Base-by-base conservation (phyloP, 2,329 filamentous ascomycete species). In the Aspergillus udagawae region DNA sequence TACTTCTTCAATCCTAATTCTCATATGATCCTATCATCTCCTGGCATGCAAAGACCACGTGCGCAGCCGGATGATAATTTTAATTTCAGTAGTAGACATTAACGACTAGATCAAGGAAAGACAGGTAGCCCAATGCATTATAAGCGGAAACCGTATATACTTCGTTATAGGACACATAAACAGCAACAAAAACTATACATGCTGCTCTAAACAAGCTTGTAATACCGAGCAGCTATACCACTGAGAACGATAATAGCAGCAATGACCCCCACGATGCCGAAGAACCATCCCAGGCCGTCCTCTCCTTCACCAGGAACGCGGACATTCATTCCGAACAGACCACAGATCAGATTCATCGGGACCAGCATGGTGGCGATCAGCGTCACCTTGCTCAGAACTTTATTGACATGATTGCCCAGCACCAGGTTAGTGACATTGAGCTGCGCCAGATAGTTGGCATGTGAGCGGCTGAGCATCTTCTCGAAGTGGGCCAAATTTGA, bases 401-500 rank as follows among this genome's bases (percentile, higher is more conserved):
- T 85, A 77, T 97, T 97, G 54, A 91, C 92, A 64, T 87, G 83
- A 58, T 92, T 96, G 27, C 92, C 92, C 73, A 96, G 87, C 1
- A 88, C 86, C 67, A 96, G 90, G 74, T 90, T 93, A 73, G 95
- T 91, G 66, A 97, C 92, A 42, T 89, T 93, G 60, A 97, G 85
- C 71, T 97, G 94, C 1, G 94, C 93, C 41, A 99, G 83, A 71
- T 99, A 97, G 74, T 97, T 99, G 79, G 89, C 91, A 79, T 99
- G 94, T 2, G 90, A 90, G 23, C 94, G 89, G 28, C 89, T 92
- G 51, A 99, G 83, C 83, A 99, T 97, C 82, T 97, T 97, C 74
- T 99, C 94, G 66, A 96, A 97, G 73, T 99, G 94, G 1, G 86
- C 86, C 66, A 99, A 77, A 75, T 96, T 99, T 65, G 90, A 94